Evolutionary conservation across 805 yeast species (phyloP).

Genomic region (Teunomyces kruisii): DNA sequence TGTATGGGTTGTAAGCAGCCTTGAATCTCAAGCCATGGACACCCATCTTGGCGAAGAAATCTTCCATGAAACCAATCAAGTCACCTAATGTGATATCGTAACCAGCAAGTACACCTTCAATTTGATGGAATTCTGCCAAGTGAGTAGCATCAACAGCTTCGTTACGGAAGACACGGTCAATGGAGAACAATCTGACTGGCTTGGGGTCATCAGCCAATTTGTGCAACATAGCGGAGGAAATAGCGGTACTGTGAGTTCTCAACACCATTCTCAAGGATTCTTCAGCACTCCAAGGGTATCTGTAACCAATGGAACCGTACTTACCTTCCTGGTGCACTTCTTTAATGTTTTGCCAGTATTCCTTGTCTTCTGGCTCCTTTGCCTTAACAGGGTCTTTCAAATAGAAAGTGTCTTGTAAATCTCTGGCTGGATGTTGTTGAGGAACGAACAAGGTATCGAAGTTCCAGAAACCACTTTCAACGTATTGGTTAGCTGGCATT

Average conservation of each 20-base stretch:
- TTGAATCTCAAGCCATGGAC: slow-evolving; percentile 93
- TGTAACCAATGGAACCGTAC: slow-evolving; percentile 94
- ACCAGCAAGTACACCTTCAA: slow-evolving; percentile 98
- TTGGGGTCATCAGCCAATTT: slow-evolving; percentile 83
- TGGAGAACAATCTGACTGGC: slow-evolving; percentile 90
- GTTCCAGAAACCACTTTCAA: slow-evolving; percentile 98
- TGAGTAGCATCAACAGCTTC: slow-evolving; percentile 99
- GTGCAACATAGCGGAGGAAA: slow-evolving; percentile 85
- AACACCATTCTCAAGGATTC: slow-evolving; percentile 90
- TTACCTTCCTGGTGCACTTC: slow-evolving; percentile 87
- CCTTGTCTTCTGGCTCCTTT: slow-evolving; percentile 76
- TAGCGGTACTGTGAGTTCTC: slow-evolving; percentile 97
- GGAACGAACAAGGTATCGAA: slow-evolving; percentile 96
- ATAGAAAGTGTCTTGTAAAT: slow-evolving; percentile 97
- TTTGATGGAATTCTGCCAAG: slow-evolving; percentile 98
- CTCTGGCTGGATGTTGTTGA: slow-evolving; percentile 99
- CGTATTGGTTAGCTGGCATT: slow-evolving; percentile 98
- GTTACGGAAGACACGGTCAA: slow-evolving; percentile 97
- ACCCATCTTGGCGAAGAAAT: slow-evolving; percentile 96
- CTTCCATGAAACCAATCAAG: slow-evolving; percentile 96
- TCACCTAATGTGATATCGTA: slow-evolving; percentile 93
- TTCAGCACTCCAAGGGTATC: slow-evolving; percentile 94
- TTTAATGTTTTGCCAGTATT: slow-evolving; percentile 75
- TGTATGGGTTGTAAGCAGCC: slow-evolving; percentile 98
- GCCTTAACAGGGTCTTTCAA: slow-evolving; percentile 88